These are phyloP conservation scores for Lentinula guzmanii DNA, from an alignment of 768 basidiomycete genomes.

Conservation along the genomic window DNA sequence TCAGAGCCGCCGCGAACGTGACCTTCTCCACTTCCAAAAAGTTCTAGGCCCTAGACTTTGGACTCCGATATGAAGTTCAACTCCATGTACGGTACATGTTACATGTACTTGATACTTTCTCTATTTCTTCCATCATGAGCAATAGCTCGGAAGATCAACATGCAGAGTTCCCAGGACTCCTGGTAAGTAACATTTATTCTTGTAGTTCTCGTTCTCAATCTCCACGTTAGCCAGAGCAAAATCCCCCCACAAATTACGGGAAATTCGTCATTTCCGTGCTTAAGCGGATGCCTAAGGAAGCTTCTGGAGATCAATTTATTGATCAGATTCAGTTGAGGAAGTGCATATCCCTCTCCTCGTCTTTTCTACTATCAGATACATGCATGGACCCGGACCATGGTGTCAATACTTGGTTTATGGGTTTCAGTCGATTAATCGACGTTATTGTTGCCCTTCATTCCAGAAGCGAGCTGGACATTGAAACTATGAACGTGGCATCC, in stretches of 20 bases:
- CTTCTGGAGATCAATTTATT: conserved; percentile 27
- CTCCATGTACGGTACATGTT: not conserved
- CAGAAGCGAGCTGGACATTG: conserved; percentile 64
- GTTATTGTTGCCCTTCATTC: conserved; percentile 66
- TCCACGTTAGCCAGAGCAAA: conserved; percentile 16
- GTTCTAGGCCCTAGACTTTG: not conserved
- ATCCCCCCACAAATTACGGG: conserved; percentile 52
- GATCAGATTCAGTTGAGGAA: conserved; percentile 60
- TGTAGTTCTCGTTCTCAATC: not conserved
- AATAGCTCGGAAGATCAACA: not conserved
- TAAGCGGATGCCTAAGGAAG: conserved; percentile 37
- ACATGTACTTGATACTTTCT: not conserved
- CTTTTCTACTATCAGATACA: conserved; percentile 73
- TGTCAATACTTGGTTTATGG: conserved; percentile 55
- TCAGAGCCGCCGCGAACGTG: not conserved
- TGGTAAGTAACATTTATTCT: not conserved
- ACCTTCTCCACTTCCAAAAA: not conserved
- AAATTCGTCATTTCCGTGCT: conserved; percentile 54
- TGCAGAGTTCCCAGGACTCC: not conserved
- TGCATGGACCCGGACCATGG: conserved; percentile 57
- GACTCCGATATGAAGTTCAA: not conserved
- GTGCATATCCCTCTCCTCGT: conserved; percentile 65
- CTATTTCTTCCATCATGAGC: conserved; percentile 1
- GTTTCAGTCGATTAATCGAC: conserved; percentile 66
- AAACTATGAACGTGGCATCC: conserved; percentile 67